Conservation (phyloP, 306 rosid genomes). For the Castanea sativa region DNA sequence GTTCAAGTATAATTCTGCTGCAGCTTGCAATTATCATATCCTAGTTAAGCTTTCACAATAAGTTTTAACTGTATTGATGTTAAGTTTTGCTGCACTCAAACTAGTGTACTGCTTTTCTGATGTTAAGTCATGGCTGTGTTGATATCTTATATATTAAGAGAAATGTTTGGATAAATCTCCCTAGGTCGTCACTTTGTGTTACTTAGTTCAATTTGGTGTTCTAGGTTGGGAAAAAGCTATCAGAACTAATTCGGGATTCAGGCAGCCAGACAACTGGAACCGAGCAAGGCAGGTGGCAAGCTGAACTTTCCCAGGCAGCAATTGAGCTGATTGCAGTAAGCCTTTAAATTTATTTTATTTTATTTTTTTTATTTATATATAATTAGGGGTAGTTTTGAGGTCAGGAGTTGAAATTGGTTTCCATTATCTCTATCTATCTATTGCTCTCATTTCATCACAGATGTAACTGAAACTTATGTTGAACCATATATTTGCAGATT, state of each 20-base stretch:
- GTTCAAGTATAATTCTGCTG: no score
- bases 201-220: slow-evolving; percentile 19
- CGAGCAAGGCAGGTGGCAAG: slow-evolving; percentile 98
- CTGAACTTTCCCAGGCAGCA: slow-evolving; percentile 97
- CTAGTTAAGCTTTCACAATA: background rate
- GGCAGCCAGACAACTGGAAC: slow-evolving; percentile 76
- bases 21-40: background rate
- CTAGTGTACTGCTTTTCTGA: background rate
- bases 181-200: background rate
- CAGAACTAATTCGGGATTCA: slow-evolving; percentile 91
- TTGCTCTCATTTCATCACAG: background rate
- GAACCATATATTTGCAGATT: slow-evolving; percentile 52
- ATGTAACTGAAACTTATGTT: slow-evolving; percentile 6
- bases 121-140: background rate
- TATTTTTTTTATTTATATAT: background rate
- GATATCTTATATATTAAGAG: background rate
- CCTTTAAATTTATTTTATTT: background rate
- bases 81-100: background rate
- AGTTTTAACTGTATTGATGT: background rate
- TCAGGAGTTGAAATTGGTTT: background rate
- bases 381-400: background rate
- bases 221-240: slow-evolving; percentile 93
- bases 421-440: background rate
- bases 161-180: background rate
- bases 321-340: slow-evolving; percentile 95